These are phyloP conservation scores for Hebeloma cylindrosporum DNA, from an alignment of 768 basidiomycete species.

Conservation along the genomic window DNA sequence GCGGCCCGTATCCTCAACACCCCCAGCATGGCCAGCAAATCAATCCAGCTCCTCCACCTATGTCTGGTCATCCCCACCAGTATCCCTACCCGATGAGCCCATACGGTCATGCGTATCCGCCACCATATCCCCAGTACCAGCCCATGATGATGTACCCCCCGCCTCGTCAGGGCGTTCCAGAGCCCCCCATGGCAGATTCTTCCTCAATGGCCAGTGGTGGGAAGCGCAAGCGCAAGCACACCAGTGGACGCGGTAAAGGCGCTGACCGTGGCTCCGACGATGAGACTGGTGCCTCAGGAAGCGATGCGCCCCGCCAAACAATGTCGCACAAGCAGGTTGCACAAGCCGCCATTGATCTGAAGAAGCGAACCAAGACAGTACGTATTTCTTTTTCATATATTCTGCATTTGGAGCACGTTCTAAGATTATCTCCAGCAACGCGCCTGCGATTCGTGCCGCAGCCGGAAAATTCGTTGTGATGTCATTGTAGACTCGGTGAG, in stretches of 20 bases:
- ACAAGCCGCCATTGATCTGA: constrained; percentile 52
- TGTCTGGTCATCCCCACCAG: constrained; percentile 31
- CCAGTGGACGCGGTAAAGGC: constrained; percentile 38
- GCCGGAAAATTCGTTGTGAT: constrained; percentile 94
- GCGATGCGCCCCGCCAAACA: constrained; percentile 39
- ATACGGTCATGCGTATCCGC: constrained; percentile 52
- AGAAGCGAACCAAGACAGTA: constrained; percentile 91
- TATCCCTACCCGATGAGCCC: constrained; percentile 63
- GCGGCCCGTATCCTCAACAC: constrained; percentile 44
- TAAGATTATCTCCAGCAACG: constrained; percentile 44
- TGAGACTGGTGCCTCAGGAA: constrained; percentile 51
- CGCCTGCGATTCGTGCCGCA: constrained; percentile 89
- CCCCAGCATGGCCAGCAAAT: constrained; percentile 33
- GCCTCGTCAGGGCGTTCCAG: constrained; percentile 35
- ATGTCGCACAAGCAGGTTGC: constrained; percentile 23
- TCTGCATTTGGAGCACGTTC: constrained; percentile 3
- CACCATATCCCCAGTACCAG: constrained; percentile 61
- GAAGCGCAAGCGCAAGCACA: constrained; percentile 54
- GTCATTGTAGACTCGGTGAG: constrained; percentile 64
- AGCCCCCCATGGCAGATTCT: constrained; percentile 28
- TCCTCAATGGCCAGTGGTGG: constrained; percentile 27
- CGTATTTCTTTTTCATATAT: constrained; percentile 12
- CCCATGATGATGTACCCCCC: constrained; percentile 72
- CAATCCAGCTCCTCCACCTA: constrained; percentile 34
- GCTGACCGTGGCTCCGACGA: constrained; percentile 55